A percentile compares a stretch with the other conserved stretches of the same genome.
Evolutionary conservation across 2,329 filamentous ascomycete genomes (phyloP).

Genomic region (Raffaelea albimanens): DNA sequence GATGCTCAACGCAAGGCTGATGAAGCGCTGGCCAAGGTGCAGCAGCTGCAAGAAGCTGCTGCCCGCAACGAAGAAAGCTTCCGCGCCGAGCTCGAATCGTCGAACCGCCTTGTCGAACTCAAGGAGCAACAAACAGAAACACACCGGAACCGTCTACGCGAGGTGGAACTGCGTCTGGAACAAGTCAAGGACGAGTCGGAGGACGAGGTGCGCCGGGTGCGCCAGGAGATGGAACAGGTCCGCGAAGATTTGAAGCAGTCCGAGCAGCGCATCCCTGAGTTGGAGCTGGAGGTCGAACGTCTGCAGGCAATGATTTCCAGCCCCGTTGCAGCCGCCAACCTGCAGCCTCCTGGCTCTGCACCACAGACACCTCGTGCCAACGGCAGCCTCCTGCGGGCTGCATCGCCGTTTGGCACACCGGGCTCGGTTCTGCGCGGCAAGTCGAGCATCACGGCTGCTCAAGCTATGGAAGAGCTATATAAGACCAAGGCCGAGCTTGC

Average conservation of each 20-base stretch:
- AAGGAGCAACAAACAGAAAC: constrained; percentile 68
- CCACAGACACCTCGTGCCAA: constrained; percentile 55
- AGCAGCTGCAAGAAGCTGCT: constrained; percentile 76
- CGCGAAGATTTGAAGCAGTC: constrained; percentile 34
- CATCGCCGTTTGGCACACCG: constrained; percentile 54
- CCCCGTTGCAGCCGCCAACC: constrained; percentile 18
- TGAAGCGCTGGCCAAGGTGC: constrained; percentile 69
- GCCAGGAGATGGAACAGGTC: constrained; percentile 47
- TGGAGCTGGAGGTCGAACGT: constrained; percentile 45
- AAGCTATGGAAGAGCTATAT: constrained; percentile 55
- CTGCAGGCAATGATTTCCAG: constrained; percentile 37
- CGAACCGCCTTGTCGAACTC: constrained; percentile 71
- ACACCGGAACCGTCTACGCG: constrained; percentile 59
- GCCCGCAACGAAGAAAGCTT: constrained; percentile 79
- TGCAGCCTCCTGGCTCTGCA: constrained; percentile 30
- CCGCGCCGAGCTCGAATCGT: constrained; percentile 74
- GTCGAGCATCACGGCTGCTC: constrained; percentile 47
- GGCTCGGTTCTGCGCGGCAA: constrained; percentile 44
- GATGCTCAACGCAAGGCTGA: constrained; percentile 82
- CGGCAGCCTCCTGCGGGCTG: constrained; percentile 40
- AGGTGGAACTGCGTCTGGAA: constrained; percentile 55
- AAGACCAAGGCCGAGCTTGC: constrained; percentile 64
- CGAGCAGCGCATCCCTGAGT: constrained; percentile 38
- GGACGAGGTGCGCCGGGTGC: constrained; percentile 45
- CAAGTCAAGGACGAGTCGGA: constrained; percentile 59